Evolutionary conservation across 2,329 filamentous ascomycete genomes (phyloP).

Genomic region (Pyricularia pennisetigena): DNA sequence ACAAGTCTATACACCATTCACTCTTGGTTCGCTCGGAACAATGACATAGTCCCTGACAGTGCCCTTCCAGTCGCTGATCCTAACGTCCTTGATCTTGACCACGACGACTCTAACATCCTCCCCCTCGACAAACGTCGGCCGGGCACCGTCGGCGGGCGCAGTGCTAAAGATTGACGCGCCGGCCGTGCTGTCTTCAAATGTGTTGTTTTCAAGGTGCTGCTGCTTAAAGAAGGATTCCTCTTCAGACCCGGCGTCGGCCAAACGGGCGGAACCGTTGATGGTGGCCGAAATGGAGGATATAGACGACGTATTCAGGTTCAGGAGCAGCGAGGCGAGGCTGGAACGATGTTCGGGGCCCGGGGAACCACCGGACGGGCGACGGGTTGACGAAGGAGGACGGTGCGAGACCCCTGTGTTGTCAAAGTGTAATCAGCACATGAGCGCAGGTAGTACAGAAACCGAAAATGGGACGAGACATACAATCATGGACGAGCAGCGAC

Average conservation of each 20-base stretch:
- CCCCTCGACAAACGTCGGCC: constrained; percentile 63
- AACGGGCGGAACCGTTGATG: constrained; percentile 76
- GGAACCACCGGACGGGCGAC: constrained; percentile 49
- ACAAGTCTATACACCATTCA: constrained; percentile 28
- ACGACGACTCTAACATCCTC: constrained; percentile 82
- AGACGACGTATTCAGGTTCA: constrained; percentile 85
- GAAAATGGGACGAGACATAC: constrained; percentile 21
- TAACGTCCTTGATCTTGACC: constrained; percentile 73
- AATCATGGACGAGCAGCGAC: constrained; percentile 93
- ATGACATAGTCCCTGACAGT: constrained; percentile 69
- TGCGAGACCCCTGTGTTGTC: constrained; percentile 64
- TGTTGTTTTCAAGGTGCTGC: constrained; percentile 85
- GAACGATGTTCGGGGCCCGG: constrained; percentile 53
- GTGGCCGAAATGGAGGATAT: constrained; percentile 85
- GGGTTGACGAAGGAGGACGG: constrained; percentile 65
- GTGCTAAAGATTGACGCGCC: constrained; percentile 24
- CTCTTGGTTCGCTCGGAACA: constrained; percentile 19
- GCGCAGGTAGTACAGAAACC: background rate
- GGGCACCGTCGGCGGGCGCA: constrained; percentile 35
- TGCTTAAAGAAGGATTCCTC: constrained; percentile 80
- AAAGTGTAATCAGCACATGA: background rate
- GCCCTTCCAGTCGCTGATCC: constrained; percentile 95
- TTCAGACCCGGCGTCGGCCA: constrained; percentile 63
- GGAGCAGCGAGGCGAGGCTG: constrained; percentile 70
- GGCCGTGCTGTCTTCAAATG: constrained; percentile 49